These are phyloP conservation scores for Uronychia binucleata DNA, from an alignment of 73 alveolate genomes.

Conservation along the genomic window DNA sequence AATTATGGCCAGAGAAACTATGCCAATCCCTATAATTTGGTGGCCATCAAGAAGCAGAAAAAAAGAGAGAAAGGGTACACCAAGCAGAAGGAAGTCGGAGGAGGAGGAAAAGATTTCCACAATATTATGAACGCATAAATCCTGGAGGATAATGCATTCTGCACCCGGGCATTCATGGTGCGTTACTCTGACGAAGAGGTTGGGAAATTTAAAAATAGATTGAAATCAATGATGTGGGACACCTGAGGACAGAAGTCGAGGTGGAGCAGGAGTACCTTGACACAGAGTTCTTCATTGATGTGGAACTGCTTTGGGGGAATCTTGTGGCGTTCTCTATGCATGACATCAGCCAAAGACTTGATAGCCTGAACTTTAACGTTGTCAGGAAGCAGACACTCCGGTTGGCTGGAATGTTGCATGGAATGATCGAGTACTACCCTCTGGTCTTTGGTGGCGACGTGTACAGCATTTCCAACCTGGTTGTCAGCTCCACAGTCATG, in stretches of 20 bases:
- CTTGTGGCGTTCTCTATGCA: neutral
- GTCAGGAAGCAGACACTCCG: slow-evolving; percentile 18
- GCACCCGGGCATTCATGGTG: slow-evolving; percentile 44
- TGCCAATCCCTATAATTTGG: neutral
- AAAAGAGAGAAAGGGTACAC: neutral
- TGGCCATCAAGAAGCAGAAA: neutral
- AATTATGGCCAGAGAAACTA: slow-evolving; percentile 1
- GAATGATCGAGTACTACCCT: slow-evolving; percentile 33
- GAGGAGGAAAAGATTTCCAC: slow-evolving; percentile 37
- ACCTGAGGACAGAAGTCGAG: slow-evolving; percentile 43
- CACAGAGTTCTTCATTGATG: slow-evolving; percentile 33
- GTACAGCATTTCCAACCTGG: neutral
- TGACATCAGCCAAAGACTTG: neutral
- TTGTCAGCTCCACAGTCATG: neutral
- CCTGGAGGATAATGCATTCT: slow-evolving; percentile 9
- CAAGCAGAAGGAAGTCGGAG: neutral
- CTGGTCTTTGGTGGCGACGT: slow-evolving; percentile 11
- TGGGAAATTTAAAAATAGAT: neutral
- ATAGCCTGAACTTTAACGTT: slow-evolving; percentile 15
- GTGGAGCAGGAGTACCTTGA: slow-evolving; percentile 49
- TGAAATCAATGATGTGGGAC: slow-evolving; percentile 37
- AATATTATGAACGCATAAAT: slow-evolving; percentile 33
- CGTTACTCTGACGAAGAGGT: slow-evolving; percentile 66
- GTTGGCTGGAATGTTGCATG: slow-evolving; percentile 10
- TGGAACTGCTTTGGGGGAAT: slow-evolving; percentile 33